phyloP scores from a whole-genome alignment of 192 early-diverging fungal species.

The Fimicolochytrium jonesii region DNA sequence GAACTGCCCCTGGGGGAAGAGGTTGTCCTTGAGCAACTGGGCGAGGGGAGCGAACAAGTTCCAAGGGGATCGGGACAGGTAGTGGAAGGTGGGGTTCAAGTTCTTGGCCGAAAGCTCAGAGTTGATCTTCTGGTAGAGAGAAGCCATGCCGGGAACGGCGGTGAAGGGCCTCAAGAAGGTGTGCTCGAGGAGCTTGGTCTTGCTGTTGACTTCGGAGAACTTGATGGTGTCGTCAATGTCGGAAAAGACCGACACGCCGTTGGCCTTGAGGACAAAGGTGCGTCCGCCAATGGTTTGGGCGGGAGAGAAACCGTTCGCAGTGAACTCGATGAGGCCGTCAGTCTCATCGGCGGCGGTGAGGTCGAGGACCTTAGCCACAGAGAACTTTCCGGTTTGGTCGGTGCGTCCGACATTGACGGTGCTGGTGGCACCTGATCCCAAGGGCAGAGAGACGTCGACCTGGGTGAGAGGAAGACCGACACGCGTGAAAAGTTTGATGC shows the following conservation, averaged over 20 bases:
- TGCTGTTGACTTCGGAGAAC: constrained; percentile 19
- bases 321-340: not conserved
- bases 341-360: not conserved
- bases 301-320: too few species aligned
- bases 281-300: not conserved
- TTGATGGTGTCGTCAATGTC: constrained; percentile 36
- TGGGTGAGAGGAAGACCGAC: not conserved
- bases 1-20: constrained; percentile 26
- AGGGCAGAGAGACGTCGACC: constrained; percentile 5
- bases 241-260: constrained; percentile 14
- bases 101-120: constrained; percentile 1
- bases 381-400: not conserved
- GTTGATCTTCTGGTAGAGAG: constrained; percentile 11
- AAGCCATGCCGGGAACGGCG: constrained; percentile 9
- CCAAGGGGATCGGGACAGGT: constrained; percentile 28
- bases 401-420: not conserved
- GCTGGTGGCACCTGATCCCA: not conserved
- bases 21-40: not conserved
- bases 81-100: constrained; percentile 16
- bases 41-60: constrained; percentile 15
- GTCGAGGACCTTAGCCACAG: not conserved
- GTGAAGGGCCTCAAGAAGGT: constrained; percentile 18
- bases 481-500: not conserved
- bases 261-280: not conserved
- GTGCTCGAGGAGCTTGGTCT: constrained; percentile 3